These are phyloP conservation scores for Trichoderma arundinaceum DNA, from an alignment of 2,329 filamentous ascomycete genomes.

Conservation along the genomic window DNA sequence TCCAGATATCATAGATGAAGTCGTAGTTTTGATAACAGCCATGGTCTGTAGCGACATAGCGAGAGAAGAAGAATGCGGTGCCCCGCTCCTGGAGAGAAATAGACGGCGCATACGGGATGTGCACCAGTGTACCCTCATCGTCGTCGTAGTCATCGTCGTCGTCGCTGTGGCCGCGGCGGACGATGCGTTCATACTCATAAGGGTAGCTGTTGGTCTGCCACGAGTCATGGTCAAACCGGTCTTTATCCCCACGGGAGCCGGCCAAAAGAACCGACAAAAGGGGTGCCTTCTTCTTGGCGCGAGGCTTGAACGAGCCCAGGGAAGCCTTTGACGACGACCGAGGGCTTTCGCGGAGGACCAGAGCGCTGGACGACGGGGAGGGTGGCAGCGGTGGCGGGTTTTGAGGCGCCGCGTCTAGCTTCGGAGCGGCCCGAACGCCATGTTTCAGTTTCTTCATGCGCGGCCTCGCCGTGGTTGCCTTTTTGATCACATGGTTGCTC, in stretches of 20 bases:
- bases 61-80: constrained; percentile 57
- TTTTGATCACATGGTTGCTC: constrained; percentile 60
- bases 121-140: constrained; percentile 17
- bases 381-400: constrained; percentile 16
- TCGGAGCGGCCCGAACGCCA: constrained; percentile 26
- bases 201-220: constrained; percentile 21
- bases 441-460: constrained; percentile 37
- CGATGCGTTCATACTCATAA: constrained; percentile 4
- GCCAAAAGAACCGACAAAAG: constrained; percentile 21
- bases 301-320: not conserved
- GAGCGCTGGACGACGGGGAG: not conserved
- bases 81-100: constrained; percentile 50
- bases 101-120: constrained; percentile 33
- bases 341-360: constrained; percentile 19
- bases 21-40: constrained; percentile 58
- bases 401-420: constrained; percentile 21
- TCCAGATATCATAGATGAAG: constrained; percentile 60
- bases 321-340: constrained; percentile 1
- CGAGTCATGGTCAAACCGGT: not conserved
- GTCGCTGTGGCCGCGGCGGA: not conserved
- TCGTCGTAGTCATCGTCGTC: constrained; percentile 8
- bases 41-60: constrained; percentile 55
- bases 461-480: constrained; percentile 48
- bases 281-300: not conserved
- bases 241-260: not conserved